These are phyloP conservation scores for Pythium plurisporium DNA, from an alignment of 352 stramenopile genomes.

Conservation along the genomic window DNA sequence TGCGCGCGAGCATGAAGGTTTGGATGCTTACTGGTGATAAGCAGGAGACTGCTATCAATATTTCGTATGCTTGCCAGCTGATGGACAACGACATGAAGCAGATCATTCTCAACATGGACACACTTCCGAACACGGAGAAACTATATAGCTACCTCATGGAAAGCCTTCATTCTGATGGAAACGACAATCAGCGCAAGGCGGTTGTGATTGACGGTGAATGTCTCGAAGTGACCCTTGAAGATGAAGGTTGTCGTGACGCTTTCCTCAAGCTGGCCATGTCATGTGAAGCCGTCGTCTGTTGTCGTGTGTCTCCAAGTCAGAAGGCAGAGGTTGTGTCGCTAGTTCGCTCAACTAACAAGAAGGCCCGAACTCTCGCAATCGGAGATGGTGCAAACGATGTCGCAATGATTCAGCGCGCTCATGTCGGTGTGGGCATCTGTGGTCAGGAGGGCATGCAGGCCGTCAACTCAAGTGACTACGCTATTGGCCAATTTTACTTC, in stretches of 20 bases:
- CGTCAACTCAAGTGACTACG: slow-evolving; percentile 85
- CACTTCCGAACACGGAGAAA: slow-evolving; percentile 61
- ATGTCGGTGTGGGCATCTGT: slow-evolving; percentile 92
- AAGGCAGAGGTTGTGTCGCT: slow-evolving; percentile 98
- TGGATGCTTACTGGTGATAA: slow-evolving; percentile 88
- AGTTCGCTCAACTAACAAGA: slow-evolving; percentile 83
- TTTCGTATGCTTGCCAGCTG: slow-evolving; percentile 79
- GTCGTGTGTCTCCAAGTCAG: slow-evolving; percentile 96
- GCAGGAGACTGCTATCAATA: slow-evolving; percentile 89
- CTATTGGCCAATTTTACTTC: slow-evolving; percentile 80
- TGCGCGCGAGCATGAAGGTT: slow-evolving; percentile 77
- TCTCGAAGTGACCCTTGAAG: slow-evolving; percentile 75
- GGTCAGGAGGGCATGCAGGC: slow-evolving; percentile 98
- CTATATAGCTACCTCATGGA: slow-evolving; percentile 69
- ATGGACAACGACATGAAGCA: slow-evolving; percentile 93
- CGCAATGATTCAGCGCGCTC: slow-evolving; percentile 88
- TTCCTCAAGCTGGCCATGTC: slow-evolving; percentile 79
- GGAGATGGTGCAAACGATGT: slow-evolving; percentile 91
- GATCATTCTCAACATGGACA: slow-evolving; percentile 69
- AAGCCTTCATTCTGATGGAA: slow-evolving; percentile 53
- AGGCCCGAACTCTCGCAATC: slow-evolving; percentile 86
- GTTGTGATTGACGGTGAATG: slow-evolving; percentile 95
- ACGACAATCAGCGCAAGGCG: slow-evolving; percentile 50
- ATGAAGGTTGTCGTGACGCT: slow-evolving; percentile 69
- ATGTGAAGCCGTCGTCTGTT: slow-evolving; percentile 97